Conservation (phyloP, 306 rosid species). For the Lupinus albus region DNA sequence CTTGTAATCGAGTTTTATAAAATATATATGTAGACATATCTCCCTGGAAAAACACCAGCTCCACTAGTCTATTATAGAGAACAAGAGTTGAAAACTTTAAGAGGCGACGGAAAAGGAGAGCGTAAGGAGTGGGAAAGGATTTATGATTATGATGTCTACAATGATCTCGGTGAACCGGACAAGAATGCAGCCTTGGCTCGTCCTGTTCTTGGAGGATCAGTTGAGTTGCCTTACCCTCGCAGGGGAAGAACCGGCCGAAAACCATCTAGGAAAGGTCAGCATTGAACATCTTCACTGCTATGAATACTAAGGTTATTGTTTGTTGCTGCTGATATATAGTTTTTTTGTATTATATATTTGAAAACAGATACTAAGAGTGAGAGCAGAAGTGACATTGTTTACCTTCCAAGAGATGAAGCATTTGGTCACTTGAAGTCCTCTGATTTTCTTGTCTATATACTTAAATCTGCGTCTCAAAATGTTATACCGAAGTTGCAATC, state of each 20-base stretch:
- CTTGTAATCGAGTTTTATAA: no score
- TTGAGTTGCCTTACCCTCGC: constrained; percentile 85
- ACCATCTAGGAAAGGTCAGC: constrained; percentile 46
- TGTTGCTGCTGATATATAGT: neutral
- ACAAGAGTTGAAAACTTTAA: constrained; percentile 56
- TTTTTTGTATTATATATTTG: constrained; percentile 2
- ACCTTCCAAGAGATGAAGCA: constrained; percentile 79
- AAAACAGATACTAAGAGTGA: constrained; percentile 57
- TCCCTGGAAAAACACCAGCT: constrained; percentile 70
- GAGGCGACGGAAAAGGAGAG: constrained; percentile 79
- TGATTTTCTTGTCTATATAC: constrained; percentile 62
- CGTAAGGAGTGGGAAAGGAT: constrained; percentile 73
- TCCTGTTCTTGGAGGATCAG: constrained; percentile 77
- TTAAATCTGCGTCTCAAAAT: constrained; percentile 61
- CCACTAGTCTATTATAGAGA: constrained; percentile 54
- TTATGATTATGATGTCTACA: constrained; percentile 79
- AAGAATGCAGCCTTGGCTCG: constrained; percentile 48
- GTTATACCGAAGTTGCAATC: constrained; percentile 53
- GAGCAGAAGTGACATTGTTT: constrained; percentile 52
- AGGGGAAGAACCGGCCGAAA: constrained; percentile 79
- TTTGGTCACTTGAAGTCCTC: constrained; percentile 72
- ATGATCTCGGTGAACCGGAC: constrained; percentile 68
- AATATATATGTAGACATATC: constrained; percentile 59
- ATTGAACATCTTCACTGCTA: neutral
- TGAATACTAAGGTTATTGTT: neutral